Conservation (phyloP, 768 basidiomycete genomes). For the Naganishia randhawae region DNA sequence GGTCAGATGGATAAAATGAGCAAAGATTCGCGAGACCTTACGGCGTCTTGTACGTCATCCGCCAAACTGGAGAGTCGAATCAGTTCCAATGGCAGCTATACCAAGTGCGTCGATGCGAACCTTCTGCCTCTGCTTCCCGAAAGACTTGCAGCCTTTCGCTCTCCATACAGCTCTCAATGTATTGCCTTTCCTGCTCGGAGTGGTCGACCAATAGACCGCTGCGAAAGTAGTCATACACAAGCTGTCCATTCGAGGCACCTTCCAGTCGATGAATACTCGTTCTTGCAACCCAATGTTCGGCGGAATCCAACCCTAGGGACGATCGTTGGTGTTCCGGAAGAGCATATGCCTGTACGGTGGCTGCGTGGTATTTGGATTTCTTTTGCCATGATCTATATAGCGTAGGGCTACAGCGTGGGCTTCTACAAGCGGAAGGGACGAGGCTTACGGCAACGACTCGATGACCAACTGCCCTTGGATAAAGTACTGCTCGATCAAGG, state of each 20-base stretch:
- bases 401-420: background rate
- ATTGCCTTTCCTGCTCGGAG: slow-evolving; percentile 44
- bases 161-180: slow-evolving; percentile 44
- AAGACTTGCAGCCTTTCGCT: slow-evolving; percentile 40
- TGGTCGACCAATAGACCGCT: slow-evolving; percentile 30
- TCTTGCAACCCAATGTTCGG: slow-evolving; percentile 13
- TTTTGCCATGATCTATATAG: slow-evolving; percentile 36
- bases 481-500: slow-evolving; percentile 37
- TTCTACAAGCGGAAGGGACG: background rate
- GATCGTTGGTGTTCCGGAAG: slow-evolving; percentile 13
- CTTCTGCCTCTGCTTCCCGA: slow-evolving; percentile 42
- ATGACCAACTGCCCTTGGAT: slow-evolving; percentile 32
- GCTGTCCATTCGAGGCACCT: background rate
- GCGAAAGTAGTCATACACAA: slow-evolving; percentile 5
- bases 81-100: background rate
- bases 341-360: slow-evolving; percentile 37
- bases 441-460: slow-evolving; percentile 36
- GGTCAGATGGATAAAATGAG: background rate
- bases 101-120: background rate
- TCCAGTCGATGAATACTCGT: background rate
- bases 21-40: slow-evolving; percentile 1
- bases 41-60: slow-evolving; percentile 40
- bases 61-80: slow-evolving; percentile 35
- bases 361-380: slow-evolving; percentile 33
- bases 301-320: background rate